Evolutionary conservation across 768 basidiomycete genomes (phyloP), one percentile per base, ranked within the genome.

Genomic region (Mycena filopes): DNA sequence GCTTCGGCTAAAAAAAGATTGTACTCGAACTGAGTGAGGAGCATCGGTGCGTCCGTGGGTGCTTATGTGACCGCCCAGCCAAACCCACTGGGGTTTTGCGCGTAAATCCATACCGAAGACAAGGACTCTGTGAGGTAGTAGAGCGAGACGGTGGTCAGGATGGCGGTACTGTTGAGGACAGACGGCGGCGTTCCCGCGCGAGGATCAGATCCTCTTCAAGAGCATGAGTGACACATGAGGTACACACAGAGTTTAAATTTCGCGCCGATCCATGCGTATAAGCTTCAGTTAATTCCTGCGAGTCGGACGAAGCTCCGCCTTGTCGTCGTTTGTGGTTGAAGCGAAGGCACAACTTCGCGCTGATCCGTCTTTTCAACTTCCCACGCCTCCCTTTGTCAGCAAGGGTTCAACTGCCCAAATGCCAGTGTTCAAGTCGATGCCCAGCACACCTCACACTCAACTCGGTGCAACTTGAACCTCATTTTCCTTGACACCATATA

Each of bases 91-190:
- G 56, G 43, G 56, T 62, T 62, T 33, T 46, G 43, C 5, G 51
- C 50, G 36, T 75, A 75, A 12, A 68, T 60, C 46, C 69, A 61
- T n/a, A 65, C 51, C 4, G 72, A 69, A 9, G 71, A 70, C 6
- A 56, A 69, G 1, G 72, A 57, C 9, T 63, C 26, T 8, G 73
- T 72, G 49, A 74, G 69, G 43, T 49, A 72, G 60, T 73, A 75
- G 2, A 72, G 59, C 21, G 74, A 72, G 23, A 72, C 58, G 13
- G 70, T 65, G 28, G 65, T 70, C 16, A 72, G 58, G 46, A 72
- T 69, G 20, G 66, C 67, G 6, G 42, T 45, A 20, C 29, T 28
- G 38, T 54, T 31, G 38, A 63, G 56, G 31, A 48, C 51, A 18
- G 60, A 62, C 7, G 60, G 60, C 8, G 53, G 45, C 4, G 60